Evolutionary conservation across 768 basidiomycete species (phyloP).

Genomic region (Coprinopsis sp.): DNA sequence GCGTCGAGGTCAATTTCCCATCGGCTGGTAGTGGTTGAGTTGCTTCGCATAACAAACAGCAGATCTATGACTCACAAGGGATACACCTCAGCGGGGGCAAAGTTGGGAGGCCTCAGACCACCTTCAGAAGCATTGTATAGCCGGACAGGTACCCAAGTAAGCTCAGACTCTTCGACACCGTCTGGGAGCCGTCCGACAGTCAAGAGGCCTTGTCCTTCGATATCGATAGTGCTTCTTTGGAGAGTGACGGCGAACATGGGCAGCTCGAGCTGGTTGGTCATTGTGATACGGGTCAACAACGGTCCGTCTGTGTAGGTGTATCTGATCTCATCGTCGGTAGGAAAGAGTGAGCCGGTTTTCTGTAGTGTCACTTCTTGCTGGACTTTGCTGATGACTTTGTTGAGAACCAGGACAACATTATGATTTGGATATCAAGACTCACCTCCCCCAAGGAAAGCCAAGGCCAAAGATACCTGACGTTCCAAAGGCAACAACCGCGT

Average conservation of each 20-base stretch:
- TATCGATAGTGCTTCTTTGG: slow-evolving; percentile 55
- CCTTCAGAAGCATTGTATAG: slow-evolving; percentile 49
- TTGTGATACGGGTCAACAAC: slow-evolving; percentile 42
- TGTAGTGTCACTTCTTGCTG: slow-evolving; percentile 26
- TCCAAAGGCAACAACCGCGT: slow-evolving; percentile 47
- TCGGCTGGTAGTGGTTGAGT: slow-evolving; percentile 21
- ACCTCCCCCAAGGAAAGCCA: slow-evolving; percentile 67
- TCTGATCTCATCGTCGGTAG: slow-evolving; percentile 33
- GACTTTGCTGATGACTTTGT: slow-evolving; percentile 30
- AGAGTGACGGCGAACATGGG: slow-evolving; percentile 54
- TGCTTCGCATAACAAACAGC: neutral
- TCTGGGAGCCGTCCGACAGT: slow-evolving; percentile 60
- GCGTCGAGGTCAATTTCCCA: slow-evolving; percentile 70
- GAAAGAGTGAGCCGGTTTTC: slow-evolving; percentile 18
- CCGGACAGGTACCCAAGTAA: slow-evolving; percentile 68
- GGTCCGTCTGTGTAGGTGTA: slow-evolving; percentile 38
- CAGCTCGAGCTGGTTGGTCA: slow-evolving; percentile 34
- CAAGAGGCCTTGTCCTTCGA: slow-evolving; percentile 54
- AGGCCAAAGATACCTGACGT: slow-evolving; percentile 64
- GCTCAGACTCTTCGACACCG: slow-evolving; percentile 45
- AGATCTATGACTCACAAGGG: slow-evolving; percentile 4
- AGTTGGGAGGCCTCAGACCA: slow-evolving; percentile 48
- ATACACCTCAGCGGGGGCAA: slow-evolving; percentile 56
- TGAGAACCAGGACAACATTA: neutral
- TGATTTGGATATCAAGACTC: slow-evolving; percentile 8